phyloP scores from a whole-genome alignment of 2,329 filamentous ascomycete species.

The Zelopaecilomyces penicillatus region DNA sequence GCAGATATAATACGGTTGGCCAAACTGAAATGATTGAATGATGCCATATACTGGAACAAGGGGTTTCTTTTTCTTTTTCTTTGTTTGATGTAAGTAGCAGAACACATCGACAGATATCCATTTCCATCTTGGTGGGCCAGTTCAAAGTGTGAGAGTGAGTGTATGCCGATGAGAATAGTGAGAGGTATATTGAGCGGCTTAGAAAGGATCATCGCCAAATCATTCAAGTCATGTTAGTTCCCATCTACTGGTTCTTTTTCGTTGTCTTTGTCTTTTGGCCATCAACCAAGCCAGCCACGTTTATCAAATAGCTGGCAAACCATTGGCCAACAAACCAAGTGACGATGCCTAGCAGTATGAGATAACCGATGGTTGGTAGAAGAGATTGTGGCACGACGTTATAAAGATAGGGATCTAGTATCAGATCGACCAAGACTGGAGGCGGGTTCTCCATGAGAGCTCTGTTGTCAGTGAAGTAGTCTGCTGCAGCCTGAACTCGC shows the following conservation, averaged over 20 bases:
- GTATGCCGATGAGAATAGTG: too few relatives aligned
- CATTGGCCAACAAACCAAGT: conserved; percentile 36
- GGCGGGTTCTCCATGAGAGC: conserved; percentile 68
- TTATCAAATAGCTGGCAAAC: conserved; percentile 19
- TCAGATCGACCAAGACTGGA: conserved; percentile 67
- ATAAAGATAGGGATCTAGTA: conserved; percentile 77
- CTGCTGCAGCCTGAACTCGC: conserved; percentile 65
- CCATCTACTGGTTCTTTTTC: conserved; percentile 26
- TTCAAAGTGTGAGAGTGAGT: too few relatives aligned
- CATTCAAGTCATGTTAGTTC: too few relatives aligned
- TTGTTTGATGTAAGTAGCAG: too few relatives aligned
- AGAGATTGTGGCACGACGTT: conserved; percentile 76
- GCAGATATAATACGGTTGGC: too few relatives aligned
- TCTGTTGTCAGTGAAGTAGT: conserved; percentile 71
- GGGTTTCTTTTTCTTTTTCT: too few relatives aligned
- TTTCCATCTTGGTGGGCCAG: too few relatives aligned
- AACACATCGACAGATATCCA: too few relatives aligned
- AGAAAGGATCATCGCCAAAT: too few relatives aligned
- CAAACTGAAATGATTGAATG: too few relatives aligned
- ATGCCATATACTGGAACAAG: too few relatives aligned
- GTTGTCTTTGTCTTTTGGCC: conserved; percentile 30
- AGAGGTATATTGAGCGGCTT: too few relatives aligned
- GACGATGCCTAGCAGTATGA: conserved; percentile 49
- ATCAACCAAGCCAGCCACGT: conserved; percentile 15
- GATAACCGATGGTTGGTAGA: conserved; percentile 61